Evolutionary conservation across 2,329 filamentous ascomycete genomes (phyloP).

Genomic region (Nemania serpens): DNA sequence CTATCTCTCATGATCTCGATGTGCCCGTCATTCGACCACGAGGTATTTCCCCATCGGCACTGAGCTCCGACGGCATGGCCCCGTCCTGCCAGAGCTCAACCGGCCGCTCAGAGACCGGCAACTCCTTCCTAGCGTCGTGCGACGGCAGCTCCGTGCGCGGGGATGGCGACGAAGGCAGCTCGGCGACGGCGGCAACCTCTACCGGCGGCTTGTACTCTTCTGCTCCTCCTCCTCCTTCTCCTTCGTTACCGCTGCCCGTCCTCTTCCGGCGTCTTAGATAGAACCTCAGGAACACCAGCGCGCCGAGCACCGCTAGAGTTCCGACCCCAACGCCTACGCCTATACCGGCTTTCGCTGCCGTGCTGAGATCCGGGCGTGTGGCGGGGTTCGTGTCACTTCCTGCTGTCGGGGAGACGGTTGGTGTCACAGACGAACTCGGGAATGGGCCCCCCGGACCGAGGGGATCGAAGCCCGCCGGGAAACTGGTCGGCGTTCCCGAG

Average conservation of each 20-base stretch:
- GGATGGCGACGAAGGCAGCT: slow-evolving; percentile 2
- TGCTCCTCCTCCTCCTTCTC: slow-evolving; percentile 6
- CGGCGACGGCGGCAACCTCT: background rate
- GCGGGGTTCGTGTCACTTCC: background rate
- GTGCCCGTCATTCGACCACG: background rate
- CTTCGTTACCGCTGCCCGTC: too few species aligned
- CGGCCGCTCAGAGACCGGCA: slow-evolving; percentile 5
- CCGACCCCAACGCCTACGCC: slow-evolving; percentile 45
- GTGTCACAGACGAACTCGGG: background rate
- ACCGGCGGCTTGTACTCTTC: slow-evolving; percentile 9
- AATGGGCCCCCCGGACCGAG: background rate
- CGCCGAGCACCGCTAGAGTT: slow-evolving; percentile 27
- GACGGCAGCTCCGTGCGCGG: slow-evolving; percentile 1
- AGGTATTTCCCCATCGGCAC: slow-evolving; percentile 15
- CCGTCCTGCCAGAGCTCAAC: slow-evolving; percentile 17
- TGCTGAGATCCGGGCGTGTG: slow-evolving; percentile 6
- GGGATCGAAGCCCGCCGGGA: background rate
- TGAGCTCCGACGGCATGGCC: slow-evolving; percentile 18
- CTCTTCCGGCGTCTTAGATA: background rate
- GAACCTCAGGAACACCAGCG: slow-evolving; percentile 19
- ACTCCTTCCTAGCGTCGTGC: slow-evolving; percentile 4
- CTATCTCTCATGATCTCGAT: background rate
- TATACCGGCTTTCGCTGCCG: slow-evolving; percentile 35
- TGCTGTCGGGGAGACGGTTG: slow-evolving; percentile 5
- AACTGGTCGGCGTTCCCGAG: slow-evolving; percentile 6